phyloP scores from a whole-genome alignment of 2,329 filamentous ascomycete species.

The Fusarium tupiense region DNA sequence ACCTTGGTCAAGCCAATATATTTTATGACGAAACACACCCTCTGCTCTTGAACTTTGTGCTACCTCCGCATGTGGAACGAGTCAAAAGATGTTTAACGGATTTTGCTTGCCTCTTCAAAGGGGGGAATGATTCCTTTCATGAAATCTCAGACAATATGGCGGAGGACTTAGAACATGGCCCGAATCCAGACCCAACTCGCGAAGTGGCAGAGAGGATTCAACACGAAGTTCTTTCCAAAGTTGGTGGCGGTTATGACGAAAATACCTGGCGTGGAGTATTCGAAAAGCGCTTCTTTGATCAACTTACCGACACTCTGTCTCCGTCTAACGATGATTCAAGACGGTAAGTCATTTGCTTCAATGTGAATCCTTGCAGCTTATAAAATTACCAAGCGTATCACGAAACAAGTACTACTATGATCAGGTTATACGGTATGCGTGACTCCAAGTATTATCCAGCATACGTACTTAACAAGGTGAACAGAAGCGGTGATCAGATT shows the following conservation, averaged over 20 bases:
- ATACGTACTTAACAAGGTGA: background rate
- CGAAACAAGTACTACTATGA: conserved; percentile 35
- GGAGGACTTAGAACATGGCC: rapidly evolving
- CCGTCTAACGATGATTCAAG: background rate
- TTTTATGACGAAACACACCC: conserved; percentile 15
- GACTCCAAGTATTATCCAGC: background rate
- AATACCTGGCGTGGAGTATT: conserved; percentile 1
- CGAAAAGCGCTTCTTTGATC: conserved; percentile 2
- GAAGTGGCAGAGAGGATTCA: background rate
- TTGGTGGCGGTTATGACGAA: conserved; percentile 10
- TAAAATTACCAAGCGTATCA: background rate
- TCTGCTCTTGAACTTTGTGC: background rate
- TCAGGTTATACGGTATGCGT: background rate
- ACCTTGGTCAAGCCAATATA: background rate
- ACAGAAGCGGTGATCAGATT: background rate
- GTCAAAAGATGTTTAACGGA: conserved; percentile 18
- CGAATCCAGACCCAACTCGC: background rate
- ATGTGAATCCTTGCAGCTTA: background rate
- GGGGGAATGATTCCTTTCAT: background rate
- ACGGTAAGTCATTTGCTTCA: background rate
- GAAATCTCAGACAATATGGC: rapidly evolving
- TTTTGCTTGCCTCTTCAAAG: conserved; percentile 3
- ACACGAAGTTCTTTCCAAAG: background rate
- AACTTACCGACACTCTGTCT: background rate
- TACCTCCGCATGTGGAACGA: conserved; percentile 15